These are phyloP conservation scores for Penicillium sp. DNA, from an alignment of 2,329 filamentous ascomycete genomes.

Conservation along the genomic window DNA sequence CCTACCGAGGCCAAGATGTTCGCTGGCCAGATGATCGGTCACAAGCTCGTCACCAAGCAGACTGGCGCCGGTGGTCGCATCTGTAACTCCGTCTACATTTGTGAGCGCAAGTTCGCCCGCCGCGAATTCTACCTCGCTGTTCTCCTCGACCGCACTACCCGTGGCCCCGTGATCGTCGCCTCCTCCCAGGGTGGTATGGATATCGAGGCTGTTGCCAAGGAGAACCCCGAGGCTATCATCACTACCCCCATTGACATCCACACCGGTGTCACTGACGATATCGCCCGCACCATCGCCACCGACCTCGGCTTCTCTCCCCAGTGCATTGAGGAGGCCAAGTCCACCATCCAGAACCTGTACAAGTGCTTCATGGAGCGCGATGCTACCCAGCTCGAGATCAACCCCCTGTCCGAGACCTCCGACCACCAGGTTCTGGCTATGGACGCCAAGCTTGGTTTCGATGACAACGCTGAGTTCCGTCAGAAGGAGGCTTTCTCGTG, in stretches of 20 bases:
- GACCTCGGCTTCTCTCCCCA: constrained; percentile 97
- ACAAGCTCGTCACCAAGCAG: constrained; percentile 99
- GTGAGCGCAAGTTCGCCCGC: constrained; percentile 98
- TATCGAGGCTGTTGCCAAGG: constrained; percentile 97
- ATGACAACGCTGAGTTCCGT: constrained; percentile 98
- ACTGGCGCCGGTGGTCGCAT: constrained; percentile 89
- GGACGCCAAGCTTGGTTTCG: constrained; percentile 98
- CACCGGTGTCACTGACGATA: constrained; percentile 90
- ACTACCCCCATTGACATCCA: constrained; percentile 95
- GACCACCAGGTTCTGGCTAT: constrained; percentile 98
- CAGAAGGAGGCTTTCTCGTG: constrained; percentile 94
- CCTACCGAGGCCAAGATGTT: constrained; percentile 96
- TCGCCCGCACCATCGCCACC: constrained; percentile 83
- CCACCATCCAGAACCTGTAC: constrained; percentile 98
- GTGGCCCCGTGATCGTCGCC: constrained; percentile 92
- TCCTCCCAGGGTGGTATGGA: constrained; percentile 99
- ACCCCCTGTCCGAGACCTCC: constrained; percentile 95
- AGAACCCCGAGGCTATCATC: constrained; percentile 92
- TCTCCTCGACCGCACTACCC: constrained; percentile 92
- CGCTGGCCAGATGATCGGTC: constrained; percentile 98
- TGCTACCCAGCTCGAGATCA: constrained; percentile 99
- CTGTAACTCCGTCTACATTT: constrained; percentile 98
- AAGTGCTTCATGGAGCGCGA: constrained; percentile 98
- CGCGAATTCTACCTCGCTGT: constrained; percentile 99
- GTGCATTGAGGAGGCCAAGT: constrained; percentile 92